Conservation (phyloP, 2,329 filamentous ascomycete species). For the Magnaporthiopsis incrustans region DNA sequence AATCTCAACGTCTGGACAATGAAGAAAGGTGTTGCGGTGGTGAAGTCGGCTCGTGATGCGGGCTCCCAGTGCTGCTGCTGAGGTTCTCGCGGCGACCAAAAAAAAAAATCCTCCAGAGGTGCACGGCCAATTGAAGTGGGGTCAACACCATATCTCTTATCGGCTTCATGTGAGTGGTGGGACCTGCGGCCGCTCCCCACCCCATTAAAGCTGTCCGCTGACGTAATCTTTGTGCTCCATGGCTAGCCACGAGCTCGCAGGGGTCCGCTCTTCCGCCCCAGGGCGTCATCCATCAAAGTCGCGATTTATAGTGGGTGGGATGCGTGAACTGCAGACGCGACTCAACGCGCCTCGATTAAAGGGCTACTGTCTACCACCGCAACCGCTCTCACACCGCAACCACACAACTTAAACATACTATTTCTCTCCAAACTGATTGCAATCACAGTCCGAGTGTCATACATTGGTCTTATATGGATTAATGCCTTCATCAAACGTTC, state of each 20-base stretch:
- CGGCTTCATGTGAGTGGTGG: background rate
- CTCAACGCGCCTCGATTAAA: background rate
- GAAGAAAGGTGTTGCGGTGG: background rate
- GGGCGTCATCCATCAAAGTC: slow-evolving; percentile 6
- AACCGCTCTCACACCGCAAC: slow-evolving; percentile 19
- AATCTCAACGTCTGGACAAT: background rate
- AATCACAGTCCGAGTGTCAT: background rate
- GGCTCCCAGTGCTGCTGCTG: background rate
- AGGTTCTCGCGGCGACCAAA: background rate
- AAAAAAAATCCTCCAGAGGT: slow-evolving; percentile 2
- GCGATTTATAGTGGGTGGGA: background rate
- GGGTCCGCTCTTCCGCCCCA: background rate
- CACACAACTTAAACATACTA: background rate
- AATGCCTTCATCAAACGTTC: background rate
- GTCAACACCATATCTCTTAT: background rate
- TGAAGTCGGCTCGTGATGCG: background rate
- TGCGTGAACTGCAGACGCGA: slow-evolving; percentile 7
- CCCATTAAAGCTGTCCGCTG: background rate
- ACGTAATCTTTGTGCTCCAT: background rate
- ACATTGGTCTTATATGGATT: background rate
- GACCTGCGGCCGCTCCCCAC: too few species aligned
- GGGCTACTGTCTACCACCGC: slow-evolving; percentile 18
- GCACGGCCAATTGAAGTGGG: slow-evolving; percentile 3
- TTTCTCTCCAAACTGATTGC: background rate
- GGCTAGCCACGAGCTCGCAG: background rate